Evolutionary conservation across 441 rosid genomes (phyloP).

Genomic region (Oxalis stricta): DNA sequence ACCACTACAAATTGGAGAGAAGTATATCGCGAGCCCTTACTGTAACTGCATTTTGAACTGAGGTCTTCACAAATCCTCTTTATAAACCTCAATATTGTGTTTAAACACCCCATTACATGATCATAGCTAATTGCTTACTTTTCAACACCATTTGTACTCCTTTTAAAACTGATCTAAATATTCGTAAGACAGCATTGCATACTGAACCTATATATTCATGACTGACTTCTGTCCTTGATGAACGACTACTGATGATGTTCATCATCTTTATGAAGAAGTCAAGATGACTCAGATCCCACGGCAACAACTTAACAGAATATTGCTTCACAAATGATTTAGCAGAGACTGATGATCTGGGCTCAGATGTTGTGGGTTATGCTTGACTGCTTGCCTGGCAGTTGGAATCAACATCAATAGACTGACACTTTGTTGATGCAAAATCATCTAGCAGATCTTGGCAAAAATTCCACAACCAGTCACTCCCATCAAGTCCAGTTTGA

Average conservation of each 20-base stretch:
- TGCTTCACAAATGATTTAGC: slow-evolving; percentile 14
- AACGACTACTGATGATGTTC: slow-evolving; percentile 15
- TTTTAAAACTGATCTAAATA: slow-evolving; percentile 35
- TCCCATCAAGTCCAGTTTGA: slow-evolving; percentile 16
- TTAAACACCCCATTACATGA: slow-evolving; percentile 23
- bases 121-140: slow-evolving; percentile 16
- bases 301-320: slow-evolving; percentile 35
- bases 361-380: slow-evolving; percentile 8
- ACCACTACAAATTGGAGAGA: slow-evolving; percentile 22
- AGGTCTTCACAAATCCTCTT: slow-evolving; percentile 19
- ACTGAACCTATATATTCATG: slow-evolving; percentile 17
- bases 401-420: slow-evolving; percentile 8
- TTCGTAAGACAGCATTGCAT: slow-evolving; percentile 26
- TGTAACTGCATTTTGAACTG: slow-evolving; percentile 5
- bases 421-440: slow-evolving; percentile 21
- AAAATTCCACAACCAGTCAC: slow-evolving; percentile 25
- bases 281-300: slow-evolving; percentile 28
- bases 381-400: slow-evolving; percentile 12
- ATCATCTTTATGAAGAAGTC: slow-evolving; percentile 24
- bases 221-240: slow-evolving; percentile 7
- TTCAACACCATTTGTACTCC: slow-evolving; percentile 26
- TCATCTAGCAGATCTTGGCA: slow-evolving; percentile 35
- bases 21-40: slow-evolving; percentile 6
- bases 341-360: slow-evolving; percentile 14
- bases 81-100: slow-evolving; percentile 21